Evolutionary conservation across 352 stramenopile species (phyloP), one percentile per base, ranked within the genome.

Genomic region (Pythium pyrilobum): DNA sequence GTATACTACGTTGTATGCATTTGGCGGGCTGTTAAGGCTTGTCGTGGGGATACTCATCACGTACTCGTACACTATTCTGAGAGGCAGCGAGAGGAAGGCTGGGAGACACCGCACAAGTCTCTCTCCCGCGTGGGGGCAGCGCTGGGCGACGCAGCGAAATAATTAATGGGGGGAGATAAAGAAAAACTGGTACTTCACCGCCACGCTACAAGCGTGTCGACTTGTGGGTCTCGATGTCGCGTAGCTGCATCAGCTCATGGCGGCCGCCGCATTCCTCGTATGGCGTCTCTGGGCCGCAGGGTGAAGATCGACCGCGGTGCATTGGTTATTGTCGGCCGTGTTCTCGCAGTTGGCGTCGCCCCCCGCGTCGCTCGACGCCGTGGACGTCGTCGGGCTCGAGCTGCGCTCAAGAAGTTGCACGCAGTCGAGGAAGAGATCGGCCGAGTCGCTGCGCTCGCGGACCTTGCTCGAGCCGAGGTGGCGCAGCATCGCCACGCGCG

Each of bases 401-500:
- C 23, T 51, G 47, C 37, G 32, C 5, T 41, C 46, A 1, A 89
- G 66, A 59, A 89, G 64, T 39, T 89, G 57, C 21, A 92, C 69
- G 40, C 80, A 92, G 62, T 89, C 79, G 18, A 92, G 66, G 55
- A 92, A 92, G n/a, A 92, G 66, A 58, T 92, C 79, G 25, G 74
- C 77, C 36, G 78, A 89, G 58, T 92, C 73, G 54, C 81, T 92
- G 28, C 81, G 78, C 41, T 78, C 60, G 0, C 76, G 73, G 21
- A 59, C 20, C 24, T 57, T 60, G 39, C 20, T 25, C 1, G 28
- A 57, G 34, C 57, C 62, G 4, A 67, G 51, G 28, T 59, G 62
- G 27, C 66, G 66, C 23, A 92, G 67, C 11, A 65, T 27, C 7
- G 71, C 74, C 12, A 89, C 77, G 21, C 78, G 66, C 2, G 72